Conservation (phyloP, 2,329 filamentous ascomycete genomes). For the Sarocladium strictum region DNA sequence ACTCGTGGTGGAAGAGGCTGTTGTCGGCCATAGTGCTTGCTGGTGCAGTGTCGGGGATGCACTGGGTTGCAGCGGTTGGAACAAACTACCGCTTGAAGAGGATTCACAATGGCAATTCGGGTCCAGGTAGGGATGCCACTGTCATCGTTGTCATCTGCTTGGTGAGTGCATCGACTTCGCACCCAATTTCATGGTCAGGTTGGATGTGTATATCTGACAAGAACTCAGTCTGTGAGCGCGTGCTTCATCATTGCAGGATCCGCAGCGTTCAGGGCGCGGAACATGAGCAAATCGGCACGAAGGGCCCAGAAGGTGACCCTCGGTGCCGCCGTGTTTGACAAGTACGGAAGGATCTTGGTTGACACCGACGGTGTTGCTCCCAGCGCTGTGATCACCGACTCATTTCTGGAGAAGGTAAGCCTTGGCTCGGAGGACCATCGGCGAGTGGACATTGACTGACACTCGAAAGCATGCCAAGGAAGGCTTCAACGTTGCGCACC, state of each 20-base stretch:
- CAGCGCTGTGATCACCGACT: constrained; percentile 71
- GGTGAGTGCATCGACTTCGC: constrained; percentile 43
- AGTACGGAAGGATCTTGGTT: constrained; percentile 60
- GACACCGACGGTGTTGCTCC: constrained; percentile 64
- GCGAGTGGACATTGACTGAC: constrained; percentile 12
- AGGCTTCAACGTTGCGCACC: constrained; percentile 68
- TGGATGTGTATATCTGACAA: not conserved
- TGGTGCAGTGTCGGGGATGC: constrained; percentile 76
- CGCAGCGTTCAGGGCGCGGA: constrained; percentile 47
- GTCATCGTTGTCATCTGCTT: constrained; percentile 68
- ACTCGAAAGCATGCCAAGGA: constrained; percentile 48
- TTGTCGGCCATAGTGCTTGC: constrained; percentile 64
- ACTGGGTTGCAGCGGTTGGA: constrained; percentile 72
- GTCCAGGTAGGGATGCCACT: constrained; percentile 54
- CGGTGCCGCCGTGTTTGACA: constrained; percentile 62
- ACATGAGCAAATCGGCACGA: constrained; percentile 46
- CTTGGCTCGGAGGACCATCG: not conserved
- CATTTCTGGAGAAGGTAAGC: constrained; percentile 61
- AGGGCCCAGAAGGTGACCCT: constrained; percentile 56
- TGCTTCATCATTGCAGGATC: constrained; percentile 53
- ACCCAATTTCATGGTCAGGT: not conserved
- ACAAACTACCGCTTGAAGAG: constrained; percentile 57
- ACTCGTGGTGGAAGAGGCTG: constrained; percentile 68
- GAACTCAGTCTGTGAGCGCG: constrained; percentile 49
- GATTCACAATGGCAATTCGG: constrained; percentile 32